These are phyloP conservation scores for Phylloboletellus chloephorus DNA, from an alignment of 1,284 basidiomycete species.

Conservation along the genomic window DNA sequence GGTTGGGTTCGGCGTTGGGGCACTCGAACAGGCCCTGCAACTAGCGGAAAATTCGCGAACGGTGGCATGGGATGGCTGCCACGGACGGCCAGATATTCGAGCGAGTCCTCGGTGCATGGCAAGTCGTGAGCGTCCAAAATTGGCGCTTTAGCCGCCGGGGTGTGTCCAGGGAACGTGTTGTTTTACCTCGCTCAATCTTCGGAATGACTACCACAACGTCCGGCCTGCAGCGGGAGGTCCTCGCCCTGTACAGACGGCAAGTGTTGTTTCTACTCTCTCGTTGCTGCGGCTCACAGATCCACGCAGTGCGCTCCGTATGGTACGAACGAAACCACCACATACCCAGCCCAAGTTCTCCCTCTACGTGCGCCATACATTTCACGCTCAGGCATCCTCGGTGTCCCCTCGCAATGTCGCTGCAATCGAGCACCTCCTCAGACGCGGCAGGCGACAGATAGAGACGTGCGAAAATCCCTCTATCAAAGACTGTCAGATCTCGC, in stretches of 20 bases:
- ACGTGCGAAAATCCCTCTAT: conserved; percentile 61
- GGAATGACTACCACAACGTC: conserved; percentile 37
- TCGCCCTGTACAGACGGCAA: conserved; percentile 68
- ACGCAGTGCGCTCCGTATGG: conserved; percentile 67
- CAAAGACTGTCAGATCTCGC: conserved; percentile 66
- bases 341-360: conserved; percentile 60
- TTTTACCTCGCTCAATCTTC: too few relatives aligned
- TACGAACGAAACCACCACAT: conserved; percentile 54
- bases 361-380: conserved; percentile 65
- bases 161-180: conserved; percentile 21
- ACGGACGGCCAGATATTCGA: conserved; percentile 6
- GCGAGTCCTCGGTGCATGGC: conserved; percentile 7
- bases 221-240: conserved; percentile 66
- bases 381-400: conserved; percentile 52
- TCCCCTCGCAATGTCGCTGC: conserved; percentile 58
- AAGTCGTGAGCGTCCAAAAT: conserved; percentile 1
- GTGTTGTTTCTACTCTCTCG: not conserved
- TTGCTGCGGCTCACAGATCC: conserved; percentile 5
- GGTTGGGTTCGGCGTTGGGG: conserved; percentile 39
- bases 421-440: conserved; percentile 68
- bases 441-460: conserved; percentile 60
- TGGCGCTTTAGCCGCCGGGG: conserved; percentile 20
- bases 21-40: conserved; percentile 6
- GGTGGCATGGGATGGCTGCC: conserved; percentile 6
- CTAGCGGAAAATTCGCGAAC: conserved; percentile 17